These are phyloP conservation scores for Wallacemonas sp. DNA, from an alignment of 208 protist species.

Conservation along the genomic window DNA sequence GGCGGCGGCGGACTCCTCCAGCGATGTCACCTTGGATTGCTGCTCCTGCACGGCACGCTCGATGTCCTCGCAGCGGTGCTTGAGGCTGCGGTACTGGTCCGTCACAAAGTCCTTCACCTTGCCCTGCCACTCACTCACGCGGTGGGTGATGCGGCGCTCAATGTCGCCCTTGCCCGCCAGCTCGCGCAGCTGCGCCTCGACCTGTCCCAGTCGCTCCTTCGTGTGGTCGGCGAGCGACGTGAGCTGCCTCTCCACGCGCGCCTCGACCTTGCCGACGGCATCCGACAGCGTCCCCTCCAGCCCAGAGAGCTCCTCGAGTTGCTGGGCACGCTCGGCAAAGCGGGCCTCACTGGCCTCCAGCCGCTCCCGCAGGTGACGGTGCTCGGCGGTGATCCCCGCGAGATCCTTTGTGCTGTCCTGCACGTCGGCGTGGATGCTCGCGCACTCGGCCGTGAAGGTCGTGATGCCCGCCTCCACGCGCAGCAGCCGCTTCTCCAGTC, in stretches of 20 bases:
- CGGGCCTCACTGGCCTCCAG: constrained; percentile 35
- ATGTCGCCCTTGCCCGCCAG: not conserved
- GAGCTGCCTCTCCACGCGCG: constrained; percentile 22
- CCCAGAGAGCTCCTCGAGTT: not conserved
- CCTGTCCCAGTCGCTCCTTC: constrained; percentile 20
- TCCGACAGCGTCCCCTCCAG: constrained; percentile 22
- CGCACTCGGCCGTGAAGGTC: constrained; percentile 25
- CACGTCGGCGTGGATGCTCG: constrained; percentile 17
- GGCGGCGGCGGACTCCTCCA: not conserved
- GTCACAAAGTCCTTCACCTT: constrained; percentile 15
- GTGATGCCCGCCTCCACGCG: constrained; percentile 31
- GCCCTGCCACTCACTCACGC: constrained; percentile 13
- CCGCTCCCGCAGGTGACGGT: constrained; percentile 38
- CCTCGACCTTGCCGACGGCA: not conserved
- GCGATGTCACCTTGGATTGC: not conserved
- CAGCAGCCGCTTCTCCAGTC: constrained; percentile 60
- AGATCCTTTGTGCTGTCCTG: constrained; percentile 45
- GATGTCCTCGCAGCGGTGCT: constrained; percentile 18
- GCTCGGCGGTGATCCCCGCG: constrained; percentile 17
- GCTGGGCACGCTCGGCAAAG: constrained; percentile 20
- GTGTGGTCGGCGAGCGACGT: constrained; percentile 21
- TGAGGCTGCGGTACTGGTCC: constrained; percentile 10
- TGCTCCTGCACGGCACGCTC: constrained; percentile 11
- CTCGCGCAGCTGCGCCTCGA: constrained; percentile 18
- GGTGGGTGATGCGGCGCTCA: constrained; percentile 13